phyloP scores from a whole-genome alignment of 2,329 filamentous ascomycete genomes.

The Uncinocarpus reesii region DNA sequence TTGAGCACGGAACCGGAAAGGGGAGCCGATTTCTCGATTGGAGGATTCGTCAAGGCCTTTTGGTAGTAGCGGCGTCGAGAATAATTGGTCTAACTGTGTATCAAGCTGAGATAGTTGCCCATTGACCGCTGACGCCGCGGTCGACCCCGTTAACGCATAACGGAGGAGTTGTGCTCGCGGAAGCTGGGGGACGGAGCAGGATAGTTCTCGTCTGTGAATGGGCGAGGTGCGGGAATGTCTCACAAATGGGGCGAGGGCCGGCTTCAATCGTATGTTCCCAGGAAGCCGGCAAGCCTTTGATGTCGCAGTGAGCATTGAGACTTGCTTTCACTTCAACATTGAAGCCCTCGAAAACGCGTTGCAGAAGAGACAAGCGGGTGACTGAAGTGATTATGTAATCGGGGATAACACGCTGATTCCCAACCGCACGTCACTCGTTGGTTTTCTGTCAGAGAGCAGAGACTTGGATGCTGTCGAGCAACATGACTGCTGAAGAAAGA shows the following conservation, averaged over 20 bases:
- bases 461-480: background rate
- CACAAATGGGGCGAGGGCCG: background rate
- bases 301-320: constrained; percentile 8
- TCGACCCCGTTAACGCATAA: constrained; percentile 25
- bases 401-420: no score
- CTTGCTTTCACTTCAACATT: background rate
- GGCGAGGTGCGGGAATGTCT: background rate
- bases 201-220: constrained; percentile 5
- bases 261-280: constrained; percentile 1
- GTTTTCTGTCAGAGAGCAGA: no score
- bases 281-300: constrained; percentile 5
- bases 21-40: background rate
- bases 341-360: constrained; percentile 7
- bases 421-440: background rate
- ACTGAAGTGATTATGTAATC: constrained; percentile 5
- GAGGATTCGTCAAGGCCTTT: background rate
- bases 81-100: constrained; percentile 17
- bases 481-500: constrained; percentile 1
- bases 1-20: background rate
- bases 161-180: constrained; percentile 26
- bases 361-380: no score
- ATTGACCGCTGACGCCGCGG: constrained; percentile 9
- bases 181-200: background rate
- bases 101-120: constrained; percentile 13
- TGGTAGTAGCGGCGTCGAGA: constrained; percentile 14